phyloP scores from a whole-genome alignment of 1,284 basidiomycete genomes.

The Malassezia brasiliensis region DNA sequence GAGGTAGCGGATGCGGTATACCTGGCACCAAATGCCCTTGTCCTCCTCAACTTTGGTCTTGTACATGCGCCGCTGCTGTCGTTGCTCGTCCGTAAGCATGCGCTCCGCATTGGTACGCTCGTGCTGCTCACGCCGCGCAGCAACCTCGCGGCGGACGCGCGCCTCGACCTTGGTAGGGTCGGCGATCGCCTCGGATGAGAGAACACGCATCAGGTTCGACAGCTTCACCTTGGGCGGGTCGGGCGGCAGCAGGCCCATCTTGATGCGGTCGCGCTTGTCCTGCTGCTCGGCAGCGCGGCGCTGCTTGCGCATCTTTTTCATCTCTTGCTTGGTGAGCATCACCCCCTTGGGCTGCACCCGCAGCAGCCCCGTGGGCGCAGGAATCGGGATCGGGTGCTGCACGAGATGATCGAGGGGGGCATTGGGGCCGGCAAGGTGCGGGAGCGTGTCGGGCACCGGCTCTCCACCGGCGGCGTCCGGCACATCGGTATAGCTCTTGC shows the following conservation, averaged over 20 bases:
- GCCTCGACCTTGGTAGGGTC: constrained; percentile 97
- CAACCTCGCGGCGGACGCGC: constrained; percentile 81
- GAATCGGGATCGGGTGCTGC: constrained; percentile 94
- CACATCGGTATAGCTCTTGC: constrained; percentile 64
- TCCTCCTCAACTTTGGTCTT: constrained; percentile 57
- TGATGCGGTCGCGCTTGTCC: constrained; percentile 86
- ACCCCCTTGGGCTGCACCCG: constrained; percentile 54
- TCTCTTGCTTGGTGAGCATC: constrained; percentile 58
- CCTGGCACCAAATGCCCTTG: constrained; percentile 72
- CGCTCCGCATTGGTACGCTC: constrained; percentile 83
- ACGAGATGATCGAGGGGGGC: constrained; percentile 82
- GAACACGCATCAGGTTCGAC: constrained; percentile 92
- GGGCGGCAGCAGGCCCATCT: constrained; percentile 90
- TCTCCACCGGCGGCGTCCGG: constrained; percentile 50
- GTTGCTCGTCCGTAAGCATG: constrained; percentile 80
- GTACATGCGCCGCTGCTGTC: constrained; percentile 68
- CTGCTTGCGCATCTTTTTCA: constrained; percentile 91
- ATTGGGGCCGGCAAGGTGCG: constrained; percentile 49
- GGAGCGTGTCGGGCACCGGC: constrained; percentile 50
- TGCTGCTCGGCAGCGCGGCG: constrained; percentile 77
- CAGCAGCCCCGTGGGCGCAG: constrained; percentile 75
- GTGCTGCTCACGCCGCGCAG: constrained; percentile 74
- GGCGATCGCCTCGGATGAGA: constrained; percentile 89
- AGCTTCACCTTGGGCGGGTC: constrained; percentile 93
- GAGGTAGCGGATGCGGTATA: constrained; percentile 77